A percentile compares a stretch with the other conserved stretches of the same genome.
Conservation (phyloP, 2,329 filamentous ascomycete genomes). For the Aspergillus tanneri region DNA sequence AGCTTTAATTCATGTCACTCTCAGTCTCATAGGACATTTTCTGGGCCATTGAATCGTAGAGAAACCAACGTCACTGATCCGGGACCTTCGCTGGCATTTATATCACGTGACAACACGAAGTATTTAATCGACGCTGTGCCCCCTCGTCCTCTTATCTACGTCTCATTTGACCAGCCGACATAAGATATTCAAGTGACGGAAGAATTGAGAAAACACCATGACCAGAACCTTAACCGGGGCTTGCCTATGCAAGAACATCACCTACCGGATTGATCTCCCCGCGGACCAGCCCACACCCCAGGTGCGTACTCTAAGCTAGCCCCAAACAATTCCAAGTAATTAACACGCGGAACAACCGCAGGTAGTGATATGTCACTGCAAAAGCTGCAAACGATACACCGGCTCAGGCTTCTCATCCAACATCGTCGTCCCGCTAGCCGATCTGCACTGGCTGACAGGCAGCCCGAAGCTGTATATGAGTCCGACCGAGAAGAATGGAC, state of each 20-base stretch:
- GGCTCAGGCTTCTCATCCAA: conserved; percentile 27
- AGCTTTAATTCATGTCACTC: too few relatives aligned
- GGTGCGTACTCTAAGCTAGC: conserved; percentile 10
- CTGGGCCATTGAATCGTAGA: too few relatives aligned
- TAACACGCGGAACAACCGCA: conserved; percentile 1
- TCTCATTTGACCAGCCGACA: too few relatives aligned
- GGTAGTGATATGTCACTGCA: conserved; percentile 27
- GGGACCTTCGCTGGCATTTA: too few relatives aligned
- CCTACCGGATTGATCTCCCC: conserved; percentile 18
- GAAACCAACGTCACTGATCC: too few relatives aligned
- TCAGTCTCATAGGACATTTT: too few relatives aligned
- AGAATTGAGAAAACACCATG: too few relatives aligned
- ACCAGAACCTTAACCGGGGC: conserved; percentile 12
- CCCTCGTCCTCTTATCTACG: too few relatives aligned
- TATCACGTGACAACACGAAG: too few relatives aligned
- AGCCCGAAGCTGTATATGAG: conserved; percentile 22
- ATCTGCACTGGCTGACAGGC: conserved; percentile 19
- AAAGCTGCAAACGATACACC: conserved; percentile 27
- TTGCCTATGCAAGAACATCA: conserved; percentile 16
- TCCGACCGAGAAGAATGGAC: conserved; percentile 10
- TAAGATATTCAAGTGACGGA: too few relatives aligned
- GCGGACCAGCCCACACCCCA: conserved; percentile 17
- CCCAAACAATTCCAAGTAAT: background rate
- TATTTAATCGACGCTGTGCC: too few relatives aligned
- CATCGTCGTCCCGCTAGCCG: conserved; percentile 17